Conservation (phyloP, 2,329 filamentous ascomycete genomes). For the Emmonsiellopsis sp. region DNA sequence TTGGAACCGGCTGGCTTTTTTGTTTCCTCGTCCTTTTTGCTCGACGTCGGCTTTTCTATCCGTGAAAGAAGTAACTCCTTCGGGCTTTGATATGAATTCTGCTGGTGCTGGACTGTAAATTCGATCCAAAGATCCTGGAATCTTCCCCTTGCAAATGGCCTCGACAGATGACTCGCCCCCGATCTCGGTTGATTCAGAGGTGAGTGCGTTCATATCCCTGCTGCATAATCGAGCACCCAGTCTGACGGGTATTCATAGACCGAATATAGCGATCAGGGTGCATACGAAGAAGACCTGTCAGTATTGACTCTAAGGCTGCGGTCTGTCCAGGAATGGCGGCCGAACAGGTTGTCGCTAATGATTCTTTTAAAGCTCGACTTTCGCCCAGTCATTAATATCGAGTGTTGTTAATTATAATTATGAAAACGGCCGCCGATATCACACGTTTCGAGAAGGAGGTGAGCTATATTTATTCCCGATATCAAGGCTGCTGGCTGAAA, state of each 20-base stretch:
- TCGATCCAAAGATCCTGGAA: neutral
- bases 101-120: too few species aligned
- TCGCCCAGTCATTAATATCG: neutral
- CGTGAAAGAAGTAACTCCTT: too few species aligned
- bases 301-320: neutral
- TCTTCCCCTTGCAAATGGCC: neutral
- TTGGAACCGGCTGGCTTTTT: too few species aligned
- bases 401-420: neutral
- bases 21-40: too few species aligned
- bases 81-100: too few species aligned
- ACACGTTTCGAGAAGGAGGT: slow-evolving; percentile 1
- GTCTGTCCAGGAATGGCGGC: neutral
- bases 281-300: neutral
- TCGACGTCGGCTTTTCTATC: too few species aligned
- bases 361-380: neutral
- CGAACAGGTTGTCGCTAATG: neutral
- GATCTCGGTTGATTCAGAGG: slow-evolving; percentile 2
- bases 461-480: neutral
- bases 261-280: neutral
- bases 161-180: neutral
- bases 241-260: neutral
- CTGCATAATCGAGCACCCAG: neutral
- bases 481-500: neutral
- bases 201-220: neutral
- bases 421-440: slow-evolving; percentile 2